These are phyloP conservation scores for Fusarium chlamydosporum DNA, from an alignment of 2,329 filamentous ascomycete species.

Conservation along the genomic window DNA sequence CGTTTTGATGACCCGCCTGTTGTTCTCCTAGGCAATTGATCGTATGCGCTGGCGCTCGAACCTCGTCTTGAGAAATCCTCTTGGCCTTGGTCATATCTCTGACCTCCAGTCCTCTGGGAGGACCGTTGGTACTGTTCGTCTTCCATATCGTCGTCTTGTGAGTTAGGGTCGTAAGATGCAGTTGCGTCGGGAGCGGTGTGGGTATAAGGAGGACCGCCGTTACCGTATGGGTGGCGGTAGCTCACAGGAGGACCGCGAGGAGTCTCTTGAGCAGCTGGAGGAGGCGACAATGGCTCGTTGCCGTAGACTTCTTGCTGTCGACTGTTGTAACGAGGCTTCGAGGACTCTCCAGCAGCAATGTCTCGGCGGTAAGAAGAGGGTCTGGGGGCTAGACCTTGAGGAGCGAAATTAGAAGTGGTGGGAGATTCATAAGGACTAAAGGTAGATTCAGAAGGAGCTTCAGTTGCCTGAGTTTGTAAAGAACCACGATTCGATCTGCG, in stretches of 20 bases:
- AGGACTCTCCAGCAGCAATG: conserved; percentile 57
- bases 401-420: conserved; percentile 64
- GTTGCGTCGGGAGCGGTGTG: conserved; percentile 32
- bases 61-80: conserved; percentile 47
- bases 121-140: conserved; percentile 49
- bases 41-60: conserved; percentile 41
- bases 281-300: conserved; percentile 56
- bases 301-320: conserved; percentile 57
- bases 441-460: conserved; percentile 70
- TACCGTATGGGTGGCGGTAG: conserved; percentile 64
- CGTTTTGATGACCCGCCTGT: conserved; percentile 59
- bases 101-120: conserved; percentile 38
- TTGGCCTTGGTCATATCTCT: conserved; percentile 38
- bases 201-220: conserved; percentile 49
- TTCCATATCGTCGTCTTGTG: conserved; percentile 48
- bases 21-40: conserved; percentile 56
- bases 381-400: conserved; percentile 69
- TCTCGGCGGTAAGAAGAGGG: conserved; percentile 70
- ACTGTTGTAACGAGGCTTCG: conserved; percentile 60
- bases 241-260: conserved; percentile 71
- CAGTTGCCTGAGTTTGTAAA: conserved; percentile 68
- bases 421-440: conserved; percentile 71
- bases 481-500: conserved; percentile 67
- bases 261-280: conserved; percentile 71
- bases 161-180: conserved; percentile 25